phyloP scores from a whole-genome alignment of 2,329 filamentous ascomycete genomes.

The Cordyceps farinosa region DNA sequence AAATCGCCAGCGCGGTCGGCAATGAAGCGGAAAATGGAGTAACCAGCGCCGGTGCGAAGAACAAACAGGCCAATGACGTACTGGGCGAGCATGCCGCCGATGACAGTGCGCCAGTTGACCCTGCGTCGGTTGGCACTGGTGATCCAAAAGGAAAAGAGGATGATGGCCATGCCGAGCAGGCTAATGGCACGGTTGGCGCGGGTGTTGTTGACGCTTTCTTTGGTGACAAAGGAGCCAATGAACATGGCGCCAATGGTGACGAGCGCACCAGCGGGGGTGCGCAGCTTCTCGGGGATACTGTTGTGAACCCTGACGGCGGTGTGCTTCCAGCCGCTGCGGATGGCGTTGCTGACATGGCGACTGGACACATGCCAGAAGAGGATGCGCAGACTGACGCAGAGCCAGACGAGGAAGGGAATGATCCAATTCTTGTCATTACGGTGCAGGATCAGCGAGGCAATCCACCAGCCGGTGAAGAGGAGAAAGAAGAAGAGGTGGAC shows the following conservation, averaged over 20 bases:
- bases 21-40: conserved; percentile 89
- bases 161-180: conserved; percentile 71
- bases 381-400: conserved; percentile 69
- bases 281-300: conserved; percentile 63
- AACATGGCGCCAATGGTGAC: conserved; percentile 69
- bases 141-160: conserved; percentile 62
- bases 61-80: conserved; percentile 89
- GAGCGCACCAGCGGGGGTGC: conserved; percentile 58
- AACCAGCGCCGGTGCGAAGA: conserved; percentile 73
- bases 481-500: conserved; percentile 44
- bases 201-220: conserved; percentile 71
- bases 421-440: conserved; percentile 73
- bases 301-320: conserved; percentile 57
- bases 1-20: conserved; percentile 70
- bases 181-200: conserved; percentile 76
- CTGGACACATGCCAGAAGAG: conserved; percentile 71
- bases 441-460: conserved; percentile 69
- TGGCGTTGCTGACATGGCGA: conserved; percentile 61
- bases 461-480: conserved; percentile 65
- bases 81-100: conserved; percentile 83
- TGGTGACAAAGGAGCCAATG: conserved; percentile 72
- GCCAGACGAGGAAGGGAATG: conserved; percentile 77
- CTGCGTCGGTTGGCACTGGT: conserved; percentile 67
- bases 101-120: conserved; percentile 74
- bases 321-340: conserved; percentile 64